Evolutionary conservation across 2,329 filamentous ascomycete genomes (phyloP).

Genomic region (Pseudogymnoascus sp.): DNA sequence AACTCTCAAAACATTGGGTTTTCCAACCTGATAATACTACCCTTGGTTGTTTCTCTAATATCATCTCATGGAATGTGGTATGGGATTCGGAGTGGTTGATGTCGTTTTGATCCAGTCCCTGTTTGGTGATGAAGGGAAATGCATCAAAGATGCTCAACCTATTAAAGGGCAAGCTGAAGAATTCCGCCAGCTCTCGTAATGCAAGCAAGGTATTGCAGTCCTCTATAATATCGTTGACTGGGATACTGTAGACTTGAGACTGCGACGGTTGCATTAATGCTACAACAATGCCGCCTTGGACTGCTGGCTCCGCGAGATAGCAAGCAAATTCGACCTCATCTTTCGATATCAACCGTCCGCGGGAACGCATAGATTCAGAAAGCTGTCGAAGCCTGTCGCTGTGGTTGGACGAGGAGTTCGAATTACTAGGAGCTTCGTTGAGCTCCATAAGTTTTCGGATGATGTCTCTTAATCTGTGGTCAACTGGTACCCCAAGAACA

Average conservation of each 20-base stretch:
- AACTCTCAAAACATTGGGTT: too few relatives aligned
- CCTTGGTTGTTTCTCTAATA: too few relatives aligned
- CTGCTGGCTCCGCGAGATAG: neutral
- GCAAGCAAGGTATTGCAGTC: neutral
- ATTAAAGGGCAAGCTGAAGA: neutral
- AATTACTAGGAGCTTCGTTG: conserved; percentile 1
- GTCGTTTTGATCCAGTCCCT: neutral
- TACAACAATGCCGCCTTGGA: neutral
- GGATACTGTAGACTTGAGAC: neutral
- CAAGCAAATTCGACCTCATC: neutral
- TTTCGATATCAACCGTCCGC: neutral
- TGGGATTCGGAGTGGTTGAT: neutral
- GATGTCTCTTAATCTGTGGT: conserved; percentile 8
- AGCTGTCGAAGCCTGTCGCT: neutral
- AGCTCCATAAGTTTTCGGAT: conserved; percentile 9
- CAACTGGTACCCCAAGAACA: conserved; percentile 8
- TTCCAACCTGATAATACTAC: too few relatives aligned
- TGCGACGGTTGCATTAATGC: neutral
- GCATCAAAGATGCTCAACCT: neutral
- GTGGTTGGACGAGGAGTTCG: neutral
- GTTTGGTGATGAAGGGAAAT: neutral
- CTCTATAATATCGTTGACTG: neutral
- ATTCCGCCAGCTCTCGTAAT: neutral
- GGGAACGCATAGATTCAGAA: neutral
- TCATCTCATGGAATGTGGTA: too few relatives aligned